Percentiles rank a stretch among this genome's conserved stretches.
These are phyloP conservation scores for Aspergillus sp. DNA, from an alignment of 2,329 filamentous ascomycete genomes.

Conservation along the genomic window DNA sequence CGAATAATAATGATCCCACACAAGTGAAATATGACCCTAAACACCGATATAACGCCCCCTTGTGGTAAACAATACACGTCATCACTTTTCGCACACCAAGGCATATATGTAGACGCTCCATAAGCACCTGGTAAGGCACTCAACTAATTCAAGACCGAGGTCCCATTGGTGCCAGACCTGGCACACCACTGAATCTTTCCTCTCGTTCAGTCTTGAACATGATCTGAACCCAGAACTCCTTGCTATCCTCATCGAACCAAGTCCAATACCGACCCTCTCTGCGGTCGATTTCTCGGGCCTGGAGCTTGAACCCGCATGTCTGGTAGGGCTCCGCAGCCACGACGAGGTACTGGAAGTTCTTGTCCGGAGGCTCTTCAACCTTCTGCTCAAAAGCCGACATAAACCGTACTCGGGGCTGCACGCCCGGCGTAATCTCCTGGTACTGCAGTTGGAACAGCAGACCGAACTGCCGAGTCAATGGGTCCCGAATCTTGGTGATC, in stretches of 20 bases:
- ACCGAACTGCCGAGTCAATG: slow-evolving; percentile 80
- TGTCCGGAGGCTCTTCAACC: slow-evolving; percentile 85
- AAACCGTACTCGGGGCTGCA: slow-evolving; percentile 80
- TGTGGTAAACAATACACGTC: slow-evolving; percentile 2
- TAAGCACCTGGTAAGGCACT: slow-evolving; percentile 1
- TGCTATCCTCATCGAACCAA: slow-evolving; percentile 92
- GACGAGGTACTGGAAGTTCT: slow-evolving; percentile 88
- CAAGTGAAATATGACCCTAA: slow-evolving; percentile 1
- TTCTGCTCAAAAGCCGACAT: slow-evolving; percentile 98
- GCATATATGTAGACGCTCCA: not conserved
- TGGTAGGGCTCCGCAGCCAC: slow-evolving; percentile 97
- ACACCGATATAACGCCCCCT: slow-evolving; percentile 10
- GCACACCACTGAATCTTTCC: slow-evolving; percentile 71
- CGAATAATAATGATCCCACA: not conserved
- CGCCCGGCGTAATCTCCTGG: slow-evolving; percentile 75
- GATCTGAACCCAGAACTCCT: slow-evolving; percentile 96
- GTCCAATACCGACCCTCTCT: slow-evolving; percentile 83
- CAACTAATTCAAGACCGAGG: slow-evolving; percentile 18
- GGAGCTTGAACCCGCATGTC: slow-evolving; percentile 94
- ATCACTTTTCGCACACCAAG: slow-evolving; percentile 1
- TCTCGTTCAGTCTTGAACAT: slow-evolving; percentile 98
- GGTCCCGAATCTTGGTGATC: slow-evolving; percentile 92
- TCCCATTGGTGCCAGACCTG: slow-evolving; percentile 53
- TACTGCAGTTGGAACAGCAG: slow-evolving; percentile 95
- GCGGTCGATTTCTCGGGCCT: slow-evolving; percentile 86